Percentiles rank a stretch among this genome's conserved stretches.
phyloP scores from a whole-genome alignment of 345 rosid species.

The Linum usitatissimum region DNA sequence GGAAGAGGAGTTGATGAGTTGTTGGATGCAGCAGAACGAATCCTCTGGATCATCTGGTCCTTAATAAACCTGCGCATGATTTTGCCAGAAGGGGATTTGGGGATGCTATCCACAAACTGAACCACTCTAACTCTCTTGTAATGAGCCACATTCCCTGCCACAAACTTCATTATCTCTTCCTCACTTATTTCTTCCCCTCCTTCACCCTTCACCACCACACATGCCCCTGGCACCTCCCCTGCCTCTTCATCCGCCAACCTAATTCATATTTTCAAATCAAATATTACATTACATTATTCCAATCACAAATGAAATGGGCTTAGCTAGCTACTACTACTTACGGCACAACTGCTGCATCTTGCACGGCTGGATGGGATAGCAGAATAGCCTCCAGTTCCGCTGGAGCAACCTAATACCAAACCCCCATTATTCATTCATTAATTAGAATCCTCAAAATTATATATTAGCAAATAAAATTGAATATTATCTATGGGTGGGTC shows the following conservation, averaged over 20 bases:
- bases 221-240: constrained; percentile 88
- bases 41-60: constrained; percentile 37
- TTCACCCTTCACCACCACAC: constrained; percentile 53
- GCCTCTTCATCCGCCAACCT: constrained; percentile 92
- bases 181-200: constrained; percentile 40
- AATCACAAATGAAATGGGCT: not conserved
- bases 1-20: too few species aligned
- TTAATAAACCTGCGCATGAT: constrained; percentile 72
- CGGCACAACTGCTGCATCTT: constrained; percentile 90
- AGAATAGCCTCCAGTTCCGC: constrained; percentile 84
- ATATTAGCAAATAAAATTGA: not conserved
- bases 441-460: not conserved
- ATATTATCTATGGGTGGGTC: not conserved
- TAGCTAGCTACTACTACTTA: constrained; percentile 22
- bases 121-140: constrained; percentile 74
- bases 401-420: constrained; percentile 57
- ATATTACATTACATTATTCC: not conserved
- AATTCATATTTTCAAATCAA: not conserved
- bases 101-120: constrained; percentile 66
- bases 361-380: constrained; percentile 57
- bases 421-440: constrained; percentile 4
- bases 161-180: constrained; percentile 54
- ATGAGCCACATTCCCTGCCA: constrained; percentile 67
- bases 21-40: constrained; percentile 2
- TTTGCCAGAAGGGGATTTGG: constrained; percentile 86